Evolutionary conservation across 2,329 filamentous ascomycete species (phyloP), one percentile per base, ranked within the genome.

Genomic region (Verticillium longisporum): DNA sequence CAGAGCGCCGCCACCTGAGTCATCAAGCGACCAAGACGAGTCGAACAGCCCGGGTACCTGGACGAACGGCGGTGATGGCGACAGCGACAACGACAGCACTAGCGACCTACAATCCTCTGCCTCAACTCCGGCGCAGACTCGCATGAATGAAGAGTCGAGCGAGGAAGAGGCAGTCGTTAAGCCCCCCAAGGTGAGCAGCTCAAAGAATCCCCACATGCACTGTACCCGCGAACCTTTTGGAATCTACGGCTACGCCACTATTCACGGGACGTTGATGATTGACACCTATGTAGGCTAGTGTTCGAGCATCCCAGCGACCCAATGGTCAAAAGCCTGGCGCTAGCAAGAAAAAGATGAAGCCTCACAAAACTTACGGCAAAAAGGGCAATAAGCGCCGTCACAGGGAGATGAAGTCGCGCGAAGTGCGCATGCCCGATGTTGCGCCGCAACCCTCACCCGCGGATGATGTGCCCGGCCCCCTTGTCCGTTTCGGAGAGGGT

Each of bases 401-500:
- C 41, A 81, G 79, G 68, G 75, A 79, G 60, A 61, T 67, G 63
- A 69, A 71, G 21, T 62, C 61, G 38, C 72, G 72, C 31, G 80
- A 80, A 66, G 68, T 72, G 6, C 75, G 75, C 59, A 70, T 73
- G 37, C 62, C 60, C 4, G 63, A 65, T 14, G 63, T 64, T 6
- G 56, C 63, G 31, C 56, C 56, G 21, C 63, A 66, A 60, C 63
- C 64, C 36, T 63, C 60, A 11, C 64, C 64, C 9, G n/a, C 64
- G 67, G 61, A 64, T 60, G 66, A 69, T 55, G 62, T 69, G 37
- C 66, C 72, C 65, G 80, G 83, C 15, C 86, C 89, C 0, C 77
- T 96, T 50, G 83, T 98, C 66, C 86, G 90, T 38, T 83, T 94
- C 32, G 89, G 90, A 58, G 95, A 99, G 73, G 91, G 86, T 31